Evolutionary conservation across 163 green algal genomes (phyloP).

Genomic region (Prototheca wickerhamii): DNA sequence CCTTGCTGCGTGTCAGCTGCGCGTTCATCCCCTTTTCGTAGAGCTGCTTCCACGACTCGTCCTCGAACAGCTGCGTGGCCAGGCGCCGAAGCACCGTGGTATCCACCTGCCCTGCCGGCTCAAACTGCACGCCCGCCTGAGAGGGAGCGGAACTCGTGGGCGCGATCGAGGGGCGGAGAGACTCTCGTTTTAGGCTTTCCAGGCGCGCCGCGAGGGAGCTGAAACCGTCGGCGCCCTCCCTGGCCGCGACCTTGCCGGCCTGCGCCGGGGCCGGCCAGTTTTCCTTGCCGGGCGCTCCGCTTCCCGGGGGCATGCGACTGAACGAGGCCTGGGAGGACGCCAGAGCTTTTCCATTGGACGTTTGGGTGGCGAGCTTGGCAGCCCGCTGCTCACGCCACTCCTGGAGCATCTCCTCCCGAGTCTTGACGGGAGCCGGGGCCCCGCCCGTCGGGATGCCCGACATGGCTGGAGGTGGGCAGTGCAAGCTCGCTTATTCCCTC

Average conservation of each 20-base stretch:
- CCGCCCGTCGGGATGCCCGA: neutral
- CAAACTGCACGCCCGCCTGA: conserved; percentile 24
- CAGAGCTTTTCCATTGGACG: neutral
- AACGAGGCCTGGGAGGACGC: too few species aligned
- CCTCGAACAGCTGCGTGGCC: conserved; percentile 50
- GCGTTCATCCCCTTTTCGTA: conserved; percentile 53
- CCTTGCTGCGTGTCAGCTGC: conserved; percentile 68
- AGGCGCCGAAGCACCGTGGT: conserved; percentile 15
- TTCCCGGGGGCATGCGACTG: neutral
- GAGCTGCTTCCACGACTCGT: conserved; percentile 39
- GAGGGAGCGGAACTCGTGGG: neutral
- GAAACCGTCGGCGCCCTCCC: neutral
- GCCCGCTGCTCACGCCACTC: conserved; percentile 13
- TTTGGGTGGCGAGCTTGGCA: neutral
- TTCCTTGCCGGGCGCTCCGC: conserved; percentile 18
- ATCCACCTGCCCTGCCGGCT: conserved; percentile 23
- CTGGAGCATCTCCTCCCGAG: conserved; percentile 9
- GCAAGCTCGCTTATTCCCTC: too few species aligned
- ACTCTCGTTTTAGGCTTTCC: conserved; percentile 27
- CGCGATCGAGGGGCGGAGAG: conserved; percentile 16
- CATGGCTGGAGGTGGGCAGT: neutral
- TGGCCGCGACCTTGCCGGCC: neutral
- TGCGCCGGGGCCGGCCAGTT: conserved; percentile 5
- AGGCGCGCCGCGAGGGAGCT: conserved; percentile 22
- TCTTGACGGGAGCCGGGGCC: neutral